phyloP scores from a whole-genome alignment of 2,329 filamentous ascomycete species.

The Fusarium protoensiforme region DNA sequence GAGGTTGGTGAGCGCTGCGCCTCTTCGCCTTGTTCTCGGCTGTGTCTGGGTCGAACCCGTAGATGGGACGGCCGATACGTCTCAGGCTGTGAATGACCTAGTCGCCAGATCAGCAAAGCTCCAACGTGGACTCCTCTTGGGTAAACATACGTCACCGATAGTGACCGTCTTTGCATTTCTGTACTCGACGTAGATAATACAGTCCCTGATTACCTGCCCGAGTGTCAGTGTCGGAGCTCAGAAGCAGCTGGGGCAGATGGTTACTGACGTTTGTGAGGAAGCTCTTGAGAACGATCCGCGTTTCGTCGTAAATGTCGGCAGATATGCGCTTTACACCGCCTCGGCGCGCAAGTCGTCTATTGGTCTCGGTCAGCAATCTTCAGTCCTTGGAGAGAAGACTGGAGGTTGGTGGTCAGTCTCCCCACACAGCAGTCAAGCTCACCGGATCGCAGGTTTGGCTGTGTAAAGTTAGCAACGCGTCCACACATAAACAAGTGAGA shows the following conservation, averaged over 20 bases:
- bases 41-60: constrained; percentile 65
- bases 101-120: constrained; percentile 8
- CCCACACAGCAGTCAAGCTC: constrained; percentile 20
- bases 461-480: constrained; percentile 2
- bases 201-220: constrained; percentile 62
- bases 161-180: constrained; percentile 71
- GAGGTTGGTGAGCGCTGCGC: not conserved
- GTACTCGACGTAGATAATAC: constrained; percentile 64
- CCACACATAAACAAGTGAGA: not conserved
- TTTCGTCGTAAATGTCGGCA: constrained; percentile 70
- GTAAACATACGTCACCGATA: constrained; percentile 64
- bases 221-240: constrained; percentile 12
- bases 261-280: constrained; percentile 60
- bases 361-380: constrained; percentile 11
- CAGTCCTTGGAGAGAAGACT: not conserved
- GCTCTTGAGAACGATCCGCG: constrained; percentile 61
- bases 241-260: not conserved
- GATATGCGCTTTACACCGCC: constrained; percentile 83
- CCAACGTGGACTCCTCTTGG: not conserved
- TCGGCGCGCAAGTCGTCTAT: constrained; percentile 76
- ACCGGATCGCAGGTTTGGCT: constrained; percentile 69
- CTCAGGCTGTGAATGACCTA: constrained; percentile 66
- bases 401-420: not conserved
- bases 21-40: not conserved
- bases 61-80: constrained; percentile 63